Base-by-base conservation (phyloP, 371 early-diverging fungal genomes). In the Nematocida major region DNA sequence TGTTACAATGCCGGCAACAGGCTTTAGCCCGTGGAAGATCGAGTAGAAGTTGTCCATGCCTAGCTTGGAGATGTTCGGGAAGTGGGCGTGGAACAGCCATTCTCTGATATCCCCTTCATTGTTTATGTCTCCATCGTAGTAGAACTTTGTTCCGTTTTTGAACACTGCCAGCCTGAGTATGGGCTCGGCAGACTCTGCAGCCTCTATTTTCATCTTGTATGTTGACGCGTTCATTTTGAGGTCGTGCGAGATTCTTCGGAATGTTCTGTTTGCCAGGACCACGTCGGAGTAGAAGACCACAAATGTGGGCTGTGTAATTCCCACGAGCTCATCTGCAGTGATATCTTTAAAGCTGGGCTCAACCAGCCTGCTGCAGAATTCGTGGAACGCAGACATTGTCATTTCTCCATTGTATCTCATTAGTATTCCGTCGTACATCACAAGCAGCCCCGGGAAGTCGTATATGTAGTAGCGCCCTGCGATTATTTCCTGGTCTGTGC, bases 21-120 rank as follows among this genome's bases (percentile, higher is more conserved):
- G 86, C 61, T 86, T 86, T 28, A 83, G 67, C 0, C 86, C 86
- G 68, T 85, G 84, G 78, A 86, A 86, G 45, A 86, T 79, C 18
- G 82, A 66, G 57, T 79, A 83, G 69, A 86, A 86, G 66, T 84
- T 85, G n/a, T 82, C 80, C 47, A 81, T 84, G 1, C 49, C 67
- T 7, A 86, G 77, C 57, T 67, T 81, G 40, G 85, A 83, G n/a
- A 84, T 67, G 53, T 84, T 77, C 11, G 82, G 81, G 78, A 84
- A 86, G 78, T 85, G 85, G 2, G 85, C 68, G 61, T 84, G 82
- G 68, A 84, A 86, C 38, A 86, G 80, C 86, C 86, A 86, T 30
- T 82, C 84, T 28, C 78, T 49, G n/a, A 86, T 65, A 18, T 77
- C 81, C 39, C 79, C 53, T 28, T 79, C 76, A 47, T 84, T 53